phyloP scores from a whole-genome alignment of 2,329 filamentous ascomycete species.

The Myriosclerotinia duriaeana region DNA sequence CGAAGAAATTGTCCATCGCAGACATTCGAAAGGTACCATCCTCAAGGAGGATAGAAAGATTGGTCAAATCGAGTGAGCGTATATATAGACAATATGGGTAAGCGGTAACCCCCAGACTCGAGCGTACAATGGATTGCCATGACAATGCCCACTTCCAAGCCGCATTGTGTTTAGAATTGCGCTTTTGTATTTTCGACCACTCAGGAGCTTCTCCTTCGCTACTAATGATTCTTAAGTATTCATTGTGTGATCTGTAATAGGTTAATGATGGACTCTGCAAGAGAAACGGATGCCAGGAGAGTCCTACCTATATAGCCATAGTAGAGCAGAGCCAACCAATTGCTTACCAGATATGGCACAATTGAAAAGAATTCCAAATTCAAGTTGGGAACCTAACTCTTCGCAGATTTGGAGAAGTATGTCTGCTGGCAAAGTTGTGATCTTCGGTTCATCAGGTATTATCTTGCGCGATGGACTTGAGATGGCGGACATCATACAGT shows the following conservation, averaged over 20 bases:
- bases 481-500: constrained; percentile 18
- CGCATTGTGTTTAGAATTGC: constrained; percentile 16
- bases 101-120: constrained; percentile 59
- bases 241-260: constrained; percentile 48
- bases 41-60: constrained; percentile 58
- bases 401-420: constrained; percentile 61
- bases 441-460: neutral
- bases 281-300: neutral
- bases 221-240: constrained; percentile 46
- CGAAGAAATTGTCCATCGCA: constrained; percentile 44
- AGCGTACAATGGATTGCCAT: constrained; percentile 68
- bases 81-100: constrained; percentile 72
- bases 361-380: constrained; percentile 61
- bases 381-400: constrained; percentile 54
- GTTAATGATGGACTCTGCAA: constrained; percentile 30
- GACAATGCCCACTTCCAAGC: constrained; percentile 57
- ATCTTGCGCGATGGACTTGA: neutral
- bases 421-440: constrained; percentile 45
- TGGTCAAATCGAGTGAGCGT: constrained; percentile 60
- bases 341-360: constrained; percentile 56
- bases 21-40: constrained; percentile 45
- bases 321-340: constrained; percentile 58
- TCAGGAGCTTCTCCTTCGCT: constrained; percentile 44
- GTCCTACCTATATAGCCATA: constrained; percentile 60
- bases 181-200: constrained; percentile 20